A percentile compares a stretch with the other conserved stretches of the same genome.
These are phyloP conservation scores for Peniophora sp. DNA, from an alignment of 1,284 basidiomycete genomes.

Conservation along the genomic window DNA sequence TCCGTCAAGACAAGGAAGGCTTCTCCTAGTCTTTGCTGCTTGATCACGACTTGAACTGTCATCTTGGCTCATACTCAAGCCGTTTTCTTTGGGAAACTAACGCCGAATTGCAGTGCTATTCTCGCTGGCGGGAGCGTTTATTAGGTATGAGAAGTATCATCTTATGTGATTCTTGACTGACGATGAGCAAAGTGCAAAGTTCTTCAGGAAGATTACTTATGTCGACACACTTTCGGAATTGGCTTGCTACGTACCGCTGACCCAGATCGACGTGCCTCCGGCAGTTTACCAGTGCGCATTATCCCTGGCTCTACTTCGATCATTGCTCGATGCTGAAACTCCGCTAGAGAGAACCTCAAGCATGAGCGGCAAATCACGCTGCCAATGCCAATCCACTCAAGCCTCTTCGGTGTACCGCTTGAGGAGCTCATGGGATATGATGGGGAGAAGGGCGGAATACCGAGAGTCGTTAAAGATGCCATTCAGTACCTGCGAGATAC, in stretches of 20 bases:
- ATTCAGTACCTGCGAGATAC: conserved; percentile 63
- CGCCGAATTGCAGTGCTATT: conserved; percentile 55
- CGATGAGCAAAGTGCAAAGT: conserved; percentile 57
- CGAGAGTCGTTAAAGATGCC: conserved; percentile 70
- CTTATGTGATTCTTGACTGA: neutral
- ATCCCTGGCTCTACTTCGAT: too few relatives aligned
- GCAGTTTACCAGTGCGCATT: conserved; percentile 64
- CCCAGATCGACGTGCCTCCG: conserved; percentile 79
- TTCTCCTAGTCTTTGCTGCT: too few relatives aligned
- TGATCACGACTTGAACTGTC: too few relatives aligned
- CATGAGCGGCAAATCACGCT: conserved; percentile 60
- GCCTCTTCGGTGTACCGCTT: conserved; percentile 71
- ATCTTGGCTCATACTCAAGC: too few relatives aligned
- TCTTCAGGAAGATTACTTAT: conserved; percentile 74
- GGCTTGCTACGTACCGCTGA: conserved; percentile 67
- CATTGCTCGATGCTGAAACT: conserved; percentile 4
- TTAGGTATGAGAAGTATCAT: conserved; percentile 42
- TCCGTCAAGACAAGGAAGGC: too few relatives aligned
- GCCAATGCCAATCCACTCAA: conserved; percentile 49
- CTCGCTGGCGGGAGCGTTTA: conserved; percentile 76
- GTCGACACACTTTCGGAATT: conserved; percentile 69
- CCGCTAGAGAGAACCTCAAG: conserved; percentile 61
- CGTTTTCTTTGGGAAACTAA: too few relatives aligned
- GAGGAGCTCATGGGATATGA: conserved; percentile 76
- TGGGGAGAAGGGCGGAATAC: conserved; percentile 74